Base-by-base conservation (phyloP, 169 alveolate species). In the Cryptosporidium sp. region DNA sequence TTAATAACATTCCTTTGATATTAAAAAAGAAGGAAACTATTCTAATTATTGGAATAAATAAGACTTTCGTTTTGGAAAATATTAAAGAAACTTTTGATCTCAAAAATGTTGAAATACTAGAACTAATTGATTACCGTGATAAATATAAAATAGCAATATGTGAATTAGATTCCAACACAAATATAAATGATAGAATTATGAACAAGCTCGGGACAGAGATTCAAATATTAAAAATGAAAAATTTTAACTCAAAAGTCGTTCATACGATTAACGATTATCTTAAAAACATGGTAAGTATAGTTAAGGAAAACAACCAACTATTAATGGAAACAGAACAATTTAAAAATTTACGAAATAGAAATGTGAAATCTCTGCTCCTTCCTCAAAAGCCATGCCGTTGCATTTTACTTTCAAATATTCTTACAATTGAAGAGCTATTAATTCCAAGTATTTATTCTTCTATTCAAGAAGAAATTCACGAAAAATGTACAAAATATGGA, bases 381-480 rank as follows among this genome's bases (percentile, higher is more conserved):
- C 80, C 69, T 16, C 61, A 80, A 8, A 61, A 62, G 2, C 89
- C 89, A 9, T 80, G 68, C 26, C 89, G 89, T 67, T 80, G 89
- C n/a, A 80, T 80, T 43, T 18, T 62, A 52, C n/a, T 80, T 61
- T 80, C 89, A 59, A 80, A 41, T 9, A 26, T 80, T 26, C 43
- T 80, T 4, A 80, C 62, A 6, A 8, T 43, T 29, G 89, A 80
- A 39, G 89, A 80, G 37, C 50, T 71, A 21, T 23, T 80, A 7
- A 50, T 48, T 16, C 26, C 73, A 0, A 50, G 62, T 26, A 37
- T 8, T 21, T 61, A 61, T 45, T 31, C 29, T 65, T 59, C 59
- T 23, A 62, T 80, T 43, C 9, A 29, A 8, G 67, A 61, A 43
- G 75, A 65, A 14, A 65, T 80, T 18, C 35, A 62, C 51, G 37